Evolutionary conservation across 495 filamentous ascomycete species (phyloP).

Genomic region (Aspergillus asperescens): DNA sequence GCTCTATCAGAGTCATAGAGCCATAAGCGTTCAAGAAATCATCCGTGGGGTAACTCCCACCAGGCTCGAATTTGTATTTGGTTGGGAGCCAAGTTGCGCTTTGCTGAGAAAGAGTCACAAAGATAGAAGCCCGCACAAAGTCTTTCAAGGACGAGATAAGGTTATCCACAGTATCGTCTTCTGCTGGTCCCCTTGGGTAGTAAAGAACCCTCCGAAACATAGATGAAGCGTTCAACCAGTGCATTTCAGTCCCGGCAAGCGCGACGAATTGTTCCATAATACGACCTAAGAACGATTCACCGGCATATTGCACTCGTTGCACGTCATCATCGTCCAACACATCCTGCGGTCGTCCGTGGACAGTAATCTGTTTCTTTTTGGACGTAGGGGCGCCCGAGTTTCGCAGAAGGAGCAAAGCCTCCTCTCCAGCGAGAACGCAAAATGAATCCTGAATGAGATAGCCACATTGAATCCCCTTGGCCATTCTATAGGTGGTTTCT

Average conservation of each 20-base stretch:
- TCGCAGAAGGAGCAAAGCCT: conserved; percentile 35
- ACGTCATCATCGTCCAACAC: conserved; percentile 38
- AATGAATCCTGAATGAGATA: conserved; percentile 43
- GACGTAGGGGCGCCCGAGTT: neutral
- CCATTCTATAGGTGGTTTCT: conserved; percentile 42
- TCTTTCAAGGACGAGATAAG: conserved; percentile 25
- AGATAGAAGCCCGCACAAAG: conserved; percentile 10
- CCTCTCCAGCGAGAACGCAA: conserved; percentile 43
- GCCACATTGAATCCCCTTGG: conserved; percentile 34
- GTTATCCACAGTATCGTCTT: conserved; percentile 1
- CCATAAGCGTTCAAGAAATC: conserved; percentile 3
- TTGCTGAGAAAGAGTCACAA: neutral
- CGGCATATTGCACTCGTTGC: conserved; percentile 49
- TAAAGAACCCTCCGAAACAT: conserved; percentile 22
- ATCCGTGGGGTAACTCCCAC: neutral
- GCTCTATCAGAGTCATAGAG: conserved; percentile 19
- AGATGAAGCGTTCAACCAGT: conserved; percentile 31
- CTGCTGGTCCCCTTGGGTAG: conserved; percentile 8
- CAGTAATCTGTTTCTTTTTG: conserved; percentile 5
- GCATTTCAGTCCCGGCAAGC: conserved; percentile 34
- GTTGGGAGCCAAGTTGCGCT: neutral
- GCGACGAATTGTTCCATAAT: conserved; percentile 31
- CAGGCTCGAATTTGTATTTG: neutral
- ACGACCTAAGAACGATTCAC: conserved; percentile 38
- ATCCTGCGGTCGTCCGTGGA: conserved; percentile 32